These are phyloP conservation scores for Ilyonectria destructans DNA, from an alignment of 2,329 filamentous ascomycete genomes.

Conservation along the genomic window DNA sequence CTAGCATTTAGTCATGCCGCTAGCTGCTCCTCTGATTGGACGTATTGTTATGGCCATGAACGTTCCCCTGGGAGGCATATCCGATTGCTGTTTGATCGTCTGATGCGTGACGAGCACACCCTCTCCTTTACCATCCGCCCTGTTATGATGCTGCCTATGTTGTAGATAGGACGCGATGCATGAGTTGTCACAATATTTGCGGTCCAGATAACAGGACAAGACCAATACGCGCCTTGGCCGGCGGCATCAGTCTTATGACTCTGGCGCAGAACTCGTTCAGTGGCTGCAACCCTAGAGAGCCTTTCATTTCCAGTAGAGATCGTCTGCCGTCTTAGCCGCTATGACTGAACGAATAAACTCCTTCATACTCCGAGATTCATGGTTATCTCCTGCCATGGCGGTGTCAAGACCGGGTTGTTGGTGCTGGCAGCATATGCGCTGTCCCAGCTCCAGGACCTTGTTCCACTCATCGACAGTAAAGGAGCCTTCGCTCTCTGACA, in stretches of 20 bases:
- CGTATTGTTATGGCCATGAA: neutral
- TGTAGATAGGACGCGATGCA: slow-evolving; percentile 11
- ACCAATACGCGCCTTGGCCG: slow-evolving; percentile 31
- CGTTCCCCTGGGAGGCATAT: slow-evolving; percentile 13
- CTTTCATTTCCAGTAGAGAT: slow-evolving; percentile 72
- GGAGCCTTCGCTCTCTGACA: slow-evolving; percentile 86
- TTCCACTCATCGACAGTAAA: slow-evolving; percentile 87
- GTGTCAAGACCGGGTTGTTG: slow-evolving; percentile 59
- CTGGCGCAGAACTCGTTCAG: slow-evolving; percentile 20
- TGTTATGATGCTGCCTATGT: slow-evolving; percentile 10
- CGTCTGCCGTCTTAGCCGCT: slow-evolving; percentile 68
- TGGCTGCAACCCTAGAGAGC: slow-evolving; percentile 22
- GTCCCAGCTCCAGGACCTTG: slow-evolving; percentile 75
- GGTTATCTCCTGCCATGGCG: slow-evolving; percentile 62
- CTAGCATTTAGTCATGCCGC: slow-evolving; percentile 6
- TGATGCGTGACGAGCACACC: slow-evolving; percentile 7
- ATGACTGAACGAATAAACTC: slow-evolving; percentile 75
- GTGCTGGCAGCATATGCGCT: slow-evolving; percentile 73
- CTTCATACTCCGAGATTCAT: slow-evolving; percentile 67
- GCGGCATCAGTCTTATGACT: slow-evolving; percentile 24
- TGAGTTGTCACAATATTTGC: slow-evolving; percentile 9
- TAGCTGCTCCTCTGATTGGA: neutral
- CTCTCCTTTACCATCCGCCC: slow-evolving; percentile 7
- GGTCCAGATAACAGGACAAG: slow-evolving; percentile 12
- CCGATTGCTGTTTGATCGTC: slow-evolving; percentile 31